A percentile compares a stretch with the other conserved stretches of the same genome.
phyloP scores from a whole-genome alignment of 257 asterid species.

The Craterostigma plantagineum region DNA sequence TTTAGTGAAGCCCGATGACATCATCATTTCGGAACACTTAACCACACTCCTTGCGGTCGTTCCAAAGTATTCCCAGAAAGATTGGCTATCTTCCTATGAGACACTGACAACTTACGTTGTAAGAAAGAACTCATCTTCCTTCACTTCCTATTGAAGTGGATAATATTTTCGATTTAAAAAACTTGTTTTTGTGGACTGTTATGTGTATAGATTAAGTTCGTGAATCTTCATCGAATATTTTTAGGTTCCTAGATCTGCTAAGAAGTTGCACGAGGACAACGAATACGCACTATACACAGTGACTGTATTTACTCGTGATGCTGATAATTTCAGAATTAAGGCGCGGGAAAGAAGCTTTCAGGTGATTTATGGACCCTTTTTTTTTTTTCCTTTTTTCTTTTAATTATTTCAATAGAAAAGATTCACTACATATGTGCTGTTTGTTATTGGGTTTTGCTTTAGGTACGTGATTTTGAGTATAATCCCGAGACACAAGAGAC shows the following conservation, averaged over 20 bases:
- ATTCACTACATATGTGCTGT: slow-evolving; percentile 1
- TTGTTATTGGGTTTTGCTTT: slow-evolving; percentile 15
- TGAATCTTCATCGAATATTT: slow-evolving; percentile 12
- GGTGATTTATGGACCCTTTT: slow-evolving; percentile 42
- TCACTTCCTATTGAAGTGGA: too few relatives aligned
- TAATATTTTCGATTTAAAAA: too few relatives aligned
- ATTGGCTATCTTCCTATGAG: slow-evolving; percentile 81
- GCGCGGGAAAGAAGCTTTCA: slow-evolving; percentile 71
- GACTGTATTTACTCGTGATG: slow-evolving; percentile 74
- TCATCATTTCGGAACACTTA: slow-evolving; percentile 58
- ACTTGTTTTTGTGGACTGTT: background rate
- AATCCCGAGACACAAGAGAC: slow-evolving; percentile 13
- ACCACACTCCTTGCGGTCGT: slow-evolving; percentile 60
- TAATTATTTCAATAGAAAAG: background rate
- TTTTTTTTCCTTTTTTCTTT: slow-evolving; percentile 8
- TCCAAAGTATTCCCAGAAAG: slow-evolving; percentile 77
- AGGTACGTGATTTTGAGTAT: slow-evolving; percentile 72
- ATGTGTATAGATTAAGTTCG: background rate
- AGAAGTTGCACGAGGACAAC: slow-evolving; percentile 74
- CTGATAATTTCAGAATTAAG: slow-evolving; percentile 71
- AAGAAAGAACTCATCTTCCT: too few relatives aligned
- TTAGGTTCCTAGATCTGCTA: slow-evolving; percentile 93
- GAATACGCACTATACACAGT: slow-evolving; percentile 78
- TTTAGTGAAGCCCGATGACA: slow-evolving; percentile 63
- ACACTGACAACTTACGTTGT: slow-evolving; percentile 76